Evolutionary conservation across 1,284 basidiomycete species (phyloP).

Genomic region (Leccinum ponderosum): DNA sequence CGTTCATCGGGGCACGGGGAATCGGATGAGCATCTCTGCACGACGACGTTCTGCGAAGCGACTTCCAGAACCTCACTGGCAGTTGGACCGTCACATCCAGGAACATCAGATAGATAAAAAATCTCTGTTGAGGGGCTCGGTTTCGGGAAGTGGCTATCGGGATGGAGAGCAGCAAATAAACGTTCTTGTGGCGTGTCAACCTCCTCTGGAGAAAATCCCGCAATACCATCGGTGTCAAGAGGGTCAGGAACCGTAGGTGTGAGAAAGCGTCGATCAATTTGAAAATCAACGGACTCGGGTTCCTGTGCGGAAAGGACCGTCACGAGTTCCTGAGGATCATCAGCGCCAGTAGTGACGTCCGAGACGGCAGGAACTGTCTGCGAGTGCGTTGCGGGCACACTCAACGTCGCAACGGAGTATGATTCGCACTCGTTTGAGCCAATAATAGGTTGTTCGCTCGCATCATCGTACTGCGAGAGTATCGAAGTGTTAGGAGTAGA

Average conservation of each 20-base stretch:
- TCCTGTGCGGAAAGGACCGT: conserved; percentile 1
- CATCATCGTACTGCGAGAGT: conserved; percentile 21
- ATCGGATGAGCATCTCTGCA: not conserved
- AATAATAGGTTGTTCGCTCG: conserved; percentile 3
- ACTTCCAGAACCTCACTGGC: not conserved
- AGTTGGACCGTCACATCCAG: not conserved
- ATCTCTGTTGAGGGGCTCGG: not conserved
- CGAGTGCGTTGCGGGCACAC: not conserved
- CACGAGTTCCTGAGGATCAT: not conserved
- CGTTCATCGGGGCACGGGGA: not conserved
- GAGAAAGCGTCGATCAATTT: not conserved
- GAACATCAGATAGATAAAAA: not conserved
- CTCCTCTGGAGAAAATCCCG: not conserved
- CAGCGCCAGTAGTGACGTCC: not conserved
- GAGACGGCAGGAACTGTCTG: not conserved
- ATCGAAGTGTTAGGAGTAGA: conserved; percentile 30
- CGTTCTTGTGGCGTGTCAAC: not conserved
- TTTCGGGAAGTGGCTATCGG: not conserved
- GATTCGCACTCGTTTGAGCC: not conserved
- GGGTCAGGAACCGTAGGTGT: conserved; percentile 1
- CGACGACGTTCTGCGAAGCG: not conserved
- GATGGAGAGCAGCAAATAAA: not conserved
- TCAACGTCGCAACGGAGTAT: not conserved
- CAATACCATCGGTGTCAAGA: not conserved
- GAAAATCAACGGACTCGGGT: not conserved